Conservation (phyloP, 1,284 basidiomycete genomes). For the Malassezia sp. region DNA sequence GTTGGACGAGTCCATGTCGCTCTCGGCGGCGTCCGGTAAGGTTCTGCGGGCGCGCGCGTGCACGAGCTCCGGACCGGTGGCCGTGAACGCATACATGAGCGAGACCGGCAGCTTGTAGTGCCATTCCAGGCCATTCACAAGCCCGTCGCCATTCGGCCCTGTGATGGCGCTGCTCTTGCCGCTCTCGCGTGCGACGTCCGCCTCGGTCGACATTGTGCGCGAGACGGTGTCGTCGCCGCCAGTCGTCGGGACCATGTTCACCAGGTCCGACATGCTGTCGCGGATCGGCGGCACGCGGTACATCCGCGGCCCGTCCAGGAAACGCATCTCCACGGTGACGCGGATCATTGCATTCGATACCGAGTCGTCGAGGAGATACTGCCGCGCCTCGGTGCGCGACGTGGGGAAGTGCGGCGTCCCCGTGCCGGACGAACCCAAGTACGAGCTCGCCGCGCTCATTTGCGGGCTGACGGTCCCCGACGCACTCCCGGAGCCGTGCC, state of each 20-base stretch:
- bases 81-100: neutral
- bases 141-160: neutral
- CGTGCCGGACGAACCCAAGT: constrained; percentile 2
- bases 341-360: constrained; percentile 66
- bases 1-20: constrained; percentile 1
- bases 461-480: neutral
- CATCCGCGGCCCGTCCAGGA: constrained; percentile 54
- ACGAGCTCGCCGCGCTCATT: neutral
- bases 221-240: neutral
- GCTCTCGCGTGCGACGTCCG: neutral
- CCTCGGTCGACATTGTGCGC: neutral
- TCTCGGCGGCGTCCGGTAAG: neutral
- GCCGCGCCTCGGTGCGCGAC: constrained; percentile 53
- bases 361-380: constrained; percentile 62
- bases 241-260: neutral
- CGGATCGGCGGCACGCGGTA: constrained; percentile 52
- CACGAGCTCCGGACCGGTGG: constrained; percentile 5
- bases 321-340: constrained; percentile 57
- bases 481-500: no score
- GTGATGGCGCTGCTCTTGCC: neutral
- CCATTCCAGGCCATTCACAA: constrained; percentile 9
- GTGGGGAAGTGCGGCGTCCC: neutral
- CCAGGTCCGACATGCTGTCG: constrained; percentile 26
- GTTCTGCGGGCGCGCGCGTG: neutral
- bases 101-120: constrained; percentile 16